Evolutionary conservation across 2,329 filamentous ascomycete genomes (phyloP), one percentile per base, ranked within the genome.

Genomic region (Trichoderma sp.): DNA sequence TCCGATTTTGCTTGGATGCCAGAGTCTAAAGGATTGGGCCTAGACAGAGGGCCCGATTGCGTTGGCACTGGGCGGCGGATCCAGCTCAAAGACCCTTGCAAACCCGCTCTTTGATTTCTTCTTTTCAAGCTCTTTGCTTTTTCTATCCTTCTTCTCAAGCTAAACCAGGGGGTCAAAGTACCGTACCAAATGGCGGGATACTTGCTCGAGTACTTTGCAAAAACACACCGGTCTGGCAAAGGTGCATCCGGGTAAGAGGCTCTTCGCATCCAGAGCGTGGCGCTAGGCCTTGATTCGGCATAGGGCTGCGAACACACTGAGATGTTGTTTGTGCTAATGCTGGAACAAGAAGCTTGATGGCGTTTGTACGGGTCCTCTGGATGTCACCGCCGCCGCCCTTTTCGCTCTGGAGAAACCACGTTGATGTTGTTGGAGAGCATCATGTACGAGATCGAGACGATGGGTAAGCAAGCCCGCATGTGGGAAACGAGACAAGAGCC

Each of bases 161-260:
- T n/a, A 30, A 30, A 30, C 55, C 55, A n/a, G 53, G 53, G 53
- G 53, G 32, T 23, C 58, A 61, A 23, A 34, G 20, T 17, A 47
- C 34, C 36, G 34, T 28, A 43, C 30, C 30, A 63, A 63, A 63
- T 28, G 36, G 26, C 36, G 61, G 61, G 36, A 63, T 63, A 53
- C 47, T 53, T 23, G 47, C 23, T 13, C 57, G 32, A n/a, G 57
- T 17, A 55, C 43, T 23, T 34, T 26, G n/a, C n/a, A 50, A 64
- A 53, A 53, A 43, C 17, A 23, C 7, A 59, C 65, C 34, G 55
- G 65, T 68, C 53, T 68, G 55, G 53, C 65, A 39, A 20, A 68
- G 34, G 65, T 47, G 65, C 65, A 47, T 36, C 65, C 65, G 65
- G 65, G 65, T 68, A 68, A 68, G 65, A 68, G 32, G 36, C 34